Conservation (phyloP, 225 moss, liverwort and hornwort genomes). For the Physcomitrellopsis africana region DNA sequence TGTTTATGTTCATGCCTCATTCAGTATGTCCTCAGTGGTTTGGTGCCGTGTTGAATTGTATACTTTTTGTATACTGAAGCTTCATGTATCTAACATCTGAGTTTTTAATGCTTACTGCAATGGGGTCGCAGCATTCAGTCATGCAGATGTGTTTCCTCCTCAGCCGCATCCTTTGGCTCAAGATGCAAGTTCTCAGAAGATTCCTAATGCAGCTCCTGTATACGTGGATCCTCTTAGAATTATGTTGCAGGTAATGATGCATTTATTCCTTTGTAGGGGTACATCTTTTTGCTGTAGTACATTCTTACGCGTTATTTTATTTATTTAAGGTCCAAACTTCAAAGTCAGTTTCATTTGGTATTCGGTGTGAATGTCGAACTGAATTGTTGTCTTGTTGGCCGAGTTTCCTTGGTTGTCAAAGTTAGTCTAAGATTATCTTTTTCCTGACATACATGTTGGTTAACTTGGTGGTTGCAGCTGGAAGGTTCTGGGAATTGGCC, state of each 20-base stretch:
- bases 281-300: slow-evolving; percentile 18
- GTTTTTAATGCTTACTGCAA: slow-evolving; percentile 26
- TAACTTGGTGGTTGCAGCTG: slow-evolving; percentile 53
- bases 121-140: slow-evolving; percentile 68
- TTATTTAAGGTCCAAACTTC: no score
- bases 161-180: slow-evolving; percentile 83
- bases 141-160: slow-evolving; percentile 81
- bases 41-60: background rate
- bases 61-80: slow-evolving; percentile 2
- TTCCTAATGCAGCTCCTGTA: slow-evolving; percentile 42
- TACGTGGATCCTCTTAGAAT: slow-evolving; percentile 75
- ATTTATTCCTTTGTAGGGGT: background rate
- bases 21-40: slow-evolving; percentile 24
- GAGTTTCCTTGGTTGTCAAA: slow-evolving; percentile 7
- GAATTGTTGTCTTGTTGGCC: slow-evolving; percentile 2
- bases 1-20: slow-evolving; percentile 5
- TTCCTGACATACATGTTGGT: slow-evolving; percentile 12
- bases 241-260: slow-evolving; percentile 59
- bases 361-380: background rate
- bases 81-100: slow-evolving; percentile 1
- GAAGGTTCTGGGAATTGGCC: slow-evolving; percentile 99
- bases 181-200: slow-evolving; percentile 47
- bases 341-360: background rate
- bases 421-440: slow-evolving; percentile 3
- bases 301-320: background rate